Base-by-base conservation (phyloP, 2,329 filamentous ascomycete species). In the Chrysoporthe cubensis region DNA sequence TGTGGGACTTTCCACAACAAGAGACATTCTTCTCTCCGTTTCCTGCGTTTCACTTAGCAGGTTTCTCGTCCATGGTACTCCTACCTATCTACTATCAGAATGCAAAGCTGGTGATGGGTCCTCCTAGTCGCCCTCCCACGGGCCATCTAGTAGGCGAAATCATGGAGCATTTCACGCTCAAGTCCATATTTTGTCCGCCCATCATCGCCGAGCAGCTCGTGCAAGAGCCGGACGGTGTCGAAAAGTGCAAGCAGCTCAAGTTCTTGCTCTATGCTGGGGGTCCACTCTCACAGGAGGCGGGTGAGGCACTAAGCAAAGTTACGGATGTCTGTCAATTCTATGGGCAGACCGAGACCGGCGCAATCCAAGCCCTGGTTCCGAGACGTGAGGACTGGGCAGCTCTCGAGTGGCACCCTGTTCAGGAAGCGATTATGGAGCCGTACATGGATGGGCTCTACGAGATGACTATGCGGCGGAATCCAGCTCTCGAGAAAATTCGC, bases 321-420 rank as follows among this genome's bases (percentile, higher is more conserved):
- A 74, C 71, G 1, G 69, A 71, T 13, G 70, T 74, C 18, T 72
- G 72, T 58, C 72, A 74, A 18, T 68, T 74, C 44, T 72, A 71
- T 48, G 72, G 72, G 16, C 62, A 64, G 34, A 73, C 71, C 26
- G 72, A 74, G 58, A 71, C 71, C 4, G 72, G 71, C 4, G 46
- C 69, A 0, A 58, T 72, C 11, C 69, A 71, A 13, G 62, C 69
- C 2, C 52, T 73, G 42, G 67, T 73, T 6, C 72, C 72, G 18
- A 63, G 54, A 16, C 71, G 68, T 6, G 70, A 71, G 4, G 66
- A 71, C 43, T 74, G 72, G 71, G 65, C 64, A 13, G 69, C 65
- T 18, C 70, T 74, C 9, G 71, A 74, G 57, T 73, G 70, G 69
- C 69, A 74, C 52, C 72, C 71, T 1, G 34, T 69, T 11, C 70